Base-by-base conservation (phyloP, 257 asterid species). In the Plectranthus barbatus region DNA sequence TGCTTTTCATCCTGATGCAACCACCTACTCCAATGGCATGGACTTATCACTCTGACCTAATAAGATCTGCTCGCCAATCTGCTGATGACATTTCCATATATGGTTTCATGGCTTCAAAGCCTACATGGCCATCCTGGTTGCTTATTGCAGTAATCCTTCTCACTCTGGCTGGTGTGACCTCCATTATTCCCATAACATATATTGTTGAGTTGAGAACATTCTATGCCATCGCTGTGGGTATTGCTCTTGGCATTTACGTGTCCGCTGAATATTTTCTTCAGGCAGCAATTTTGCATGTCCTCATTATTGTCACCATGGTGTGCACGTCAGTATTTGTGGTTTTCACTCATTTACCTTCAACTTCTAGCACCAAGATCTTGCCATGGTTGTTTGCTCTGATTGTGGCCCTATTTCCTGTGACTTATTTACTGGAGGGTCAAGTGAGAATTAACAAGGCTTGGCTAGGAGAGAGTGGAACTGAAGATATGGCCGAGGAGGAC, bases 111-210 rank as follows among this genome's bases (percentile, higher is more conserved):
- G 92, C 97, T 23, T 67, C 76, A 4, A 90, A 85, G 78, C 94
- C 96, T 39, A 85, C 96, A 29, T 93, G 99, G 99, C 96, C 99
- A 6, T 82, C 99, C 24, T 93, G 99, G 99, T 73, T 93, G 80
- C 99, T 93, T 60, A 90, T 93, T 65, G 79, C 73, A 36, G 88
- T 96, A 41, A 82, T 85, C 72, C 77, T 93, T 60, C 95, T 93
- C 72, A 84, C 97, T 62, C 86, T 93, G 48, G 95, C 99, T 55
- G 97, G 97, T 31, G 79, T 84, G 57, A 87, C 99, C 74, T 93
- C 99, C 49, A 45, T 88, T 66, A 86, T 93, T 64, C 99, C 99
- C 58, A 83, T 93, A 39, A 85, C 78, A 63, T 87, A 90, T 75
- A 74, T 90, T 31, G 99, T 93, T 64, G 99, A 93, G 74, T 68